Conservation (phyloP, 208 protist genomes). For the Endotrypanum monterogeii region DNA sequence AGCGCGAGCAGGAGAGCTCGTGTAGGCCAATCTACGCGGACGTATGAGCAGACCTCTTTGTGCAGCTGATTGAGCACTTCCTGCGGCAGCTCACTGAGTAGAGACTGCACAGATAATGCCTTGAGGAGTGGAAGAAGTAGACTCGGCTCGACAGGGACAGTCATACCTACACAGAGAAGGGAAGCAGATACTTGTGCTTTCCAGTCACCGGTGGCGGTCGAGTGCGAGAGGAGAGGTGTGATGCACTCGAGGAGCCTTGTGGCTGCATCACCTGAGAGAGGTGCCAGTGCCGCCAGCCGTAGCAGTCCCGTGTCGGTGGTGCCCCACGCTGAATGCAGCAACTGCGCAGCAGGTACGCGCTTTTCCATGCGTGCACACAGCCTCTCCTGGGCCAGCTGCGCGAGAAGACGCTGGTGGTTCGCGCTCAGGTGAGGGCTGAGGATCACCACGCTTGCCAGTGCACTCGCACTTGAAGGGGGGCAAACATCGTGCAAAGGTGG, state of each 20-base stretch:
- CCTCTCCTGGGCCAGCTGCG: constrained; percentile 27
- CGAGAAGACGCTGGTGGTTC: constrained; percentile 33
- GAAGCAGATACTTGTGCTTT: constrained; percentile 15
- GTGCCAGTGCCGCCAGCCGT: constrained; percentile 2
- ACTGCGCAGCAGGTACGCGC: neutral
- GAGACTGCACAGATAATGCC: constrained; percentile 10
- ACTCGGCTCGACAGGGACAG: constrained; percentile 6
- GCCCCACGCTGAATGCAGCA: neutral
- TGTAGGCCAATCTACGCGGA: neutral
- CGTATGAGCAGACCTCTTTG: constrained; percentile 12
- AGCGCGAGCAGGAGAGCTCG: constrained; percentile 12
- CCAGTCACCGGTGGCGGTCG: neutral
- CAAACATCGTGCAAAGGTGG: neutral
- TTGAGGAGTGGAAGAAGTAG: neutral
- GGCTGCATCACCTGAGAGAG: constrained; percentile 5
- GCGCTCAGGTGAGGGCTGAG: constrained; percentile 16
- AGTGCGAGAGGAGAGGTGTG: neutral
- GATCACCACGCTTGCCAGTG: constrained; percentile 12
- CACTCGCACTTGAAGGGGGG: neutral
- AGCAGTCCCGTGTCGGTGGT: constrained; percentile 1
- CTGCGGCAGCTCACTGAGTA: constrained; percentile 9
- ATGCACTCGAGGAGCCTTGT: constrained; percentile 5
- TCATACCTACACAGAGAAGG: constrained; percentile 16
- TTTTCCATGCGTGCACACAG: constrained; percentile 10
- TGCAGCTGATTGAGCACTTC: constrained; percentile 7